Base-by-base conservation (phyloP, 208 protist genomes). In the Histomonas meleagridis region DNA sequence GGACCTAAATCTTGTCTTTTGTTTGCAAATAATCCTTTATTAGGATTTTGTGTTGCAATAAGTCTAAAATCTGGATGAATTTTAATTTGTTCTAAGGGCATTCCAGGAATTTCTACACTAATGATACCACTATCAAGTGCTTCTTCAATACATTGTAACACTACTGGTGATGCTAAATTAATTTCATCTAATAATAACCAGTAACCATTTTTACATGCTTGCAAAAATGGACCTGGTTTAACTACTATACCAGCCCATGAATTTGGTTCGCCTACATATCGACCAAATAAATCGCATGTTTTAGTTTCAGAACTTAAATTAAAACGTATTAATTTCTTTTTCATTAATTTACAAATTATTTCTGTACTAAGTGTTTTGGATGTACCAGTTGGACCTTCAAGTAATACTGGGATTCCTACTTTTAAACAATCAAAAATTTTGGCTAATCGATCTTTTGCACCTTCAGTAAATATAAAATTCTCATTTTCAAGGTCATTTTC, bases 81-180 rank as follows among this genome's bases (percentile, higher is more conserved):
- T 72, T 51, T 18, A 26, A 72, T n/a, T n/a, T 40, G 23, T 28
- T n/a, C 28, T 9, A 28, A 10, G 1, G 26, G 7, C n/a, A 3
- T 55, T 53, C 51, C 51, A 21, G 38, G 38, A 5, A 12, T 38
- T n/a, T 91, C 62, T 35, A 91, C 26, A 0, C 7, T 38, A 18
- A 91, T 38, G 35, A 32, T 26, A 60, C 51, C 51, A 10, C 14
- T 55, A 78, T 91, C 90, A 38, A 91, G 46, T 35, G 90, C 49
- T 40, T 46, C 5, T 65, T 91, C 90, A 91, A 91, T 91, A n/a
- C 90, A 91, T 55, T 91, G 81, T 26, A 91, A 18, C 32, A 91
- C 81, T 26, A 7, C 4, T 69, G 53, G n/a, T 53, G 81, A 43
- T 53, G 81, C 81, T 53, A 91, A 38, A 65, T 91, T 91, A 40